Evolutionary conservation across 768 basidiomycete genomes (phyloP), one percentile per base, ranked within the genome.

Genomic region (Kwoniella botswanensis): DNA sequence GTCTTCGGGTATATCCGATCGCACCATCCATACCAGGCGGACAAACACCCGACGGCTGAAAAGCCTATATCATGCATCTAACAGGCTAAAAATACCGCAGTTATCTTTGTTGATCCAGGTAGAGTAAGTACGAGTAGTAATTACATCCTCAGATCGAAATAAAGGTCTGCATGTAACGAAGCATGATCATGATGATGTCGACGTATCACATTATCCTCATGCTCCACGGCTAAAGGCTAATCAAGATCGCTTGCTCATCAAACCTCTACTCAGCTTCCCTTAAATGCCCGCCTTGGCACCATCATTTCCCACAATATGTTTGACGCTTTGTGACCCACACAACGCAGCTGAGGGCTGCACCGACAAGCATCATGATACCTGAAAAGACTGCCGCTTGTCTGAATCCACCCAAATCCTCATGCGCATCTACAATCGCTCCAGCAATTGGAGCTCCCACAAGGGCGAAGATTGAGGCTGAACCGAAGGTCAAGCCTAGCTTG

Each of bases 371-470:
- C 18, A 46, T 63, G 7, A 63, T 4, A 22, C 61, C 61, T 22
- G 43, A n/a, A 24, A 63, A 63, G 12, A 63, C 42, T 12, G 43
- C 61, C 0, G 61, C 61, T 7, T 2, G 26, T 17, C 61, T 13
- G 43, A 63, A 63, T 52, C 61, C 61, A 44, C 13, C 21, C 43
- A 52, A 1, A 52, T 41, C 61, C 17, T 63, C 61, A 44, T 63
- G 42, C 18, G n/a, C 50, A n/a, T 44, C 43, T 0, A 63, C 61
- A 1, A 63, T 63, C 22, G 61, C 61, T 29, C 61, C 61, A 12
- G 61, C 61, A 24, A 63, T 63, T n/a, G 61, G 61, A 9, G 61
- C n/a, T 13, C 61, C 61, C 17, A 63, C 26, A 15, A 63, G 21
- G 10, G 61, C 61, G 61, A 63, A 46, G 17, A 63, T 44, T 21